A percentile compares a stretch with the other conserved stretches of the same genome.
phyloP scores from a whole-genome alignment of 495 filamentous ascomycete species.

The Aspergillus kassunensis region DNA sequence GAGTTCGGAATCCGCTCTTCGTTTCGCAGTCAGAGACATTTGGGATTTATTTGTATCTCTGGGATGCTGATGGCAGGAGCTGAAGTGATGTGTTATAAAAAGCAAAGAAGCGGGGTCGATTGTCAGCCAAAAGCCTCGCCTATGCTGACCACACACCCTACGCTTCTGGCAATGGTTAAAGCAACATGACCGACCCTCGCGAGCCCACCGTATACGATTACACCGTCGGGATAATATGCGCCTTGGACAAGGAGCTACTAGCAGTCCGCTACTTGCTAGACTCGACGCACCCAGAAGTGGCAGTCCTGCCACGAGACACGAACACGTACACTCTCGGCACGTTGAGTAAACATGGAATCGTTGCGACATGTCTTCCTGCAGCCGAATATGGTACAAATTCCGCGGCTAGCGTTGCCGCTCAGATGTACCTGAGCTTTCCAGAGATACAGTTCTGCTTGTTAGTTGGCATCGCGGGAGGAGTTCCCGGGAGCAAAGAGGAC shows the following conservation, averaged over 20 bases:
- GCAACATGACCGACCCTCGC: no score
- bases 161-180: no score
- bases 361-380: slow-evolving; percentile 28
- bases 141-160: no score
- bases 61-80: no score
- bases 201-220: no score
- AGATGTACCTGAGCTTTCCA: slow-evolving; percentile 23
- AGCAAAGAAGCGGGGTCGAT: no score
- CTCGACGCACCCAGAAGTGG: slow-evolving; percentile 19
- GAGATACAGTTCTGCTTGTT: slow-evolving; percentile 25
- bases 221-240: neutral
- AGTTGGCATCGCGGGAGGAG: slow-evolving; percentile 35
- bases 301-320: slow-evolving; percentile 7
- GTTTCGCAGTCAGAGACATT: no score
- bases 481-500: slow-evolving; percentile 19
- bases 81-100: no score
- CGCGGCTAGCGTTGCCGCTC: slow-evolving; percentile 20
- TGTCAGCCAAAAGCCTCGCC: no score
- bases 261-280: slow-evolving; percentile 30
- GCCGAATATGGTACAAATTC: slow-evolving; percentile 24
- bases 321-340: slow-evolving; percentile 34
- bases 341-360: slow-evolving; percentile 28
- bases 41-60: no score
- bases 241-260: slow-evolving; percentile 21
- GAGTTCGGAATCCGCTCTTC: no score